phyloP scores from a whole-genome alignment of 2,329 filamentous ascomycete genomes.

The Didymella pinodella region DNA sequence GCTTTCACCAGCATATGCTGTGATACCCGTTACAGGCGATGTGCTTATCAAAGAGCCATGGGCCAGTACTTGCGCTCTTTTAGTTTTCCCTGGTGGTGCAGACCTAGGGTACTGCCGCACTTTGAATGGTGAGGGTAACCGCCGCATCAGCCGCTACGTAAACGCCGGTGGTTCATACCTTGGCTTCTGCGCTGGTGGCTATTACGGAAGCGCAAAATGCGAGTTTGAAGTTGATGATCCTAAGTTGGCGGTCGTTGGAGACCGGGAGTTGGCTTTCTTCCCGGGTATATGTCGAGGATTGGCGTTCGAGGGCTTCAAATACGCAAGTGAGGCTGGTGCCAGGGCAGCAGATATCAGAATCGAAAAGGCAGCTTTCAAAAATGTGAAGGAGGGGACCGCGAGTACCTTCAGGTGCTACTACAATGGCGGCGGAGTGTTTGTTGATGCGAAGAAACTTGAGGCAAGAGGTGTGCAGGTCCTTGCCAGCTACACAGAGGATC shows the following conservation, averaged over 20 bases:
- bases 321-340: slow-evolving; percentile 86
- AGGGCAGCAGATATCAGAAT: slow-evolving; percentile 74
- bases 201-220: slow-evolving; percentile 82
- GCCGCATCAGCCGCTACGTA: slow-evolving; percentile 83
- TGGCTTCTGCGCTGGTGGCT: slow-evolving; percentile 92
- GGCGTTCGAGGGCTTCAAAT: slow-evolving; percentile 89
- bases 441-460: slow-evolving; percentile 72
- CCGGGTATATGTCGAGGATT: slow-evolving; percentile 85
- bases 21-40: slow-evolving; percentile 81
- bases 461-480: slow-evolving; percentile 78
- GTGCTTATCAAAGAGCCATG: slow-evolving; percentile 91
- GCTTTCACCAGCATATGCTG: slow-evolving; percentile 89
- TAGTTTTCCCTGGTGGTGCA: slow-evolving; percentile 94
- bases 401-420: slow-evolving; percentile 80
- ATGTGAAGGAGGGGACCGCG: slow-evolving; percentile 59
- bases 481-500: slow-evolving; percentile 76
- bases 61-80: slow-evolving; percentile 82
- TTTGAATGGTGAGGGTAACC: slow-evolving; percentile 87
- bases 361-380: slow-evolving; percentile 64
- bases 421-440: slow-evolving; percentile 94
- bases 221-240: slow-evolving; percentile 91
- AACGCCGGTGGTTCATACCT: slow-evolving; percentile 85
- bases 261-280: slow-evolving; percentile 86
- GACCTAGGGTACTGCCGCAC: slow-evolving; percentile 89
- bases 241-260: slow-evolving; percentile 82